phyloP scores from a whole-genome alignment of 352 stramenopile species.

The Phytophthora brassicae region DNA sequence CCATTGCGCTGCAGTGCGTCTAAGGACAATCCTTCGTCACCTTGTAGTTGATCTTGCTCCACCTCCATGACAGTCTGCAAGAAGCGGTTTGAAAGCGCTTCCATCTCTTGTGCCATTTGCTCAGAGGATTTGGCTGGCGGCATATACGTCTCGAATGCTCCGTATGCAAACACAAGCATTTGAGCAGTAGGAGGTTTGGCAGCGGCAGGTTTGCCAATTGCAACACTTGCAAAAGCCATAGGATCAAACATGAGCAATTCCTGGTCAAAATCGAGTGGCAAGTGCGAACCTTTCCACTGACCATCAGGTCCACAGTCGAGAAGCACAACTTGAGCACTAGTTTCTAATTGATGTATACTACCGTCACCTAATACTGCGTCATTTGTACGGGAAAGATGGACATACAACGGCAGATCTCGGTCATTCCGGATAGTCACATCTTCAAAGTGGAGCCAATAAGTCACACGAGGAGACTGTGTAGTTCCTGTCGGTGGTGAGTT shows the following conservation, averaged over 20 bases:
- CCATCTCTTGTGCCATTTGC: conserved; percentile 48
- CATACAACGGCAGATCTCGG: conserved; percentile 54
- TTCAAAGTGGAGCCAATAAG: conserved; percentile 59
- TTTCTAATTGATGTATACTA: conserved; percentile 40
- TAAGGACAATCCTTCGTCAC: conserved; percentile 36
- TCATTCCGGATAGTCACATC: conserved; percentile 60
- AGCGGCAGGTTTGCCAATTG: conserved; percentile 60
- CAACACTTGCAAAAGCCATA: conserved; percentile 47
- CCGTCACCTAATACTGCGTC: conserved; percentile 29
- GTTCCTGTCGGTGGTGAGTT: not conserved
- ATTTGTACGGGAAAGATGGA: conserved; percentile 48
- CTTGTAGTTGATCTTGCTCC: conserved; percentile 36
- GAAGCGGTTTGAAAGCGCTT: conserved; percentile 45
- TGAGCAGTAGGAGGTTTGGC: conserved; percentile 54
- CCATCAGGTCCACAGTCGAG: conserved; percentile 63
- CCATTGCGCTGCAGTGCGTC: conserved; percentile 56
- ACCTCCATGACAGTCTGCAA: conserved; percentile 59
- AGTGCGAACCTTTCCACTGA: conserved; percentile 57
- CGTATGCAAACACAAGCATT: conserved; percentile 53
- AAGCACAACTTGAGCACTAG: conserved; percentile 44
- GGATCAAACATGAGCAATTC: conserved; percentile 59
- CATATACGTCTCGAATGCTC: conserved; percentile 57
- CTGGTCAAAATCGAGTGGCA: conserved; percentile 56
- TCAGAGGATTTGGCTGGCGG: conserved; percentile 51
- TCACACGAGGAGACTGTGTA: conserved; percentile 2